phyloP scores from a whole-genome alignment of 306 rosid genomes.

The Vigna angularis region DNA sequence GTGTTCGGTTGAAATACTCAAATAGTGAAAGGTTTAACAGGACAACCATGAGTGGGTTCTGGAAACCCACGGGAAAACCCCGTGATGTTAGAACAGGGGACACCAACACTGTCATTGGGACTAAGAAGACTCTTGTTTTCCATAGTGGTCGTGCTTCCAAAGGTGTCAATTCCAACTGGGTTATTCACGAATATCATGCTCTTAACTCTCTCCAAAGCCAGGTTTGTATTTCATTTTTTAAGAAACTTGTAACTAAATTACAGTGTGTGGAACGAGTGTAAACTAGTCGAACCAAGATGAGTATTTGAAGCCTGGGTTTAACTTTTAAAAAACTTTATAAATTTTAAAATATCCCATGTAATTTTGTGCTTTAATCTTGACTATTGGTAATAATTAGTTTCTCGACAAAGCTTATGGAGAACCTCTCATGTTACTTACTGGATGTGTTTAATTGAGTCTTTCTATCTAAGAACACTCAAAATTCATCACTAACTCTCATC shows the following conservation, averaged over 20 bases:
- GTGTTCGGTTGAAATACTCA: constrained; percentile 42
- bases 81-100: constrained; percentile 39
- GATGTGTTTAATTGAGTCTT: background rate
- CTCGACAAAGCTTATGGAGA: background rate
- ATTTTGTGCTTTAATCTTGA: background rate
- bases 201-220: background rate
- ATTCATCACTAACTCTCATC: background rate
- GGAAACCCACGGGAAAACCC: constrained; percentile 73
- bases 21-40: constrained; percentile 47
- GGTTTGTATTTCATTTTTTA: constrained; percentile 48
- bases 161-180: constrained; percentile 56
- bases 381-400: background rate
- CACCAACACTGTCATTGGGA: constrained; percentile 51
- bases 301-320: no score
- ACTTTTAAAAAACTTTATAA: no score
- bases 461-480: no score
- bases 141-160: constrained; percentile 36
- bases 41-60: constrained; percentile 58
- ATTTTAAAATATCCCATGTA: background rate
- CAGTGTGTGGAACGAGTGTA: background rate
- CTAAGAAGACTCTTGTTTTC: constrained; percentile 73
- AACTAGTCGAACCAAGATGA: no score
- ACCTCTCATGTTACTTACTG: background rate
- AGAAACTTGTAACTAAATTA: background rate
- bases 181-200: constrained; percentile 70